Conservation (phyloP, 1,139 yeast genomes). For the Taphrina flavorubra region DNA sequence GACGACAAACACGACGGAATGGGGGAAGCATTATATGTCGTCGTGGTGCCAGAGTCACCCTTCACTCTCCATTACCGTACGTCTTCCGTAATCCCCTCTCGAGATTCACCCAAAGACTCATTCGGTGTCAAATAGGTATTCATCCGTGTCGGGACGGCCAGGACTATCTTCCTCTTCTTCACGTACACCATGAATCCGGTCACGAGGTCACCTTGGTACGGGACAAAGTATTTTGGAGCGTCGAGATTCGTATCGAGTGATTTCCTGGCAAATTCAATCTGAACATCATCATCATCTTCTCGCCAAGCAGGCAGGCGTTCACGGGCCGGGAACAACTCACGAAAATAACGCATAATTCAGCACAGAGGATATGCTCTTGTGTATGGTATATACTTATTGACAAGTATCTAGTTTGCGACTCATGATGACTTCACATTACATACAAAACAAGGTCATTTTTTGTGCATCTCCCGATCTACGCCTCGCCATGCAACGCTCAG, state of each 20-base stretch:
- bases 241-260: not conserved
- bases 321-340: too few relatives aligned
- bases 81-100: not conserved
- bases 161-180: too few relatives aligned
- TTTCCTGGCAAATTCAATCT: not conserved
- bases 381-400: not conserved
- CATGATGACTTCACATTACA: too few relatives aligned
- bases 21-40: not conserved
- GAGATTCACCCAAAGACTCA: not conserved
- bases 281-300: too few relatives aligned
- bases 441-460: too few relatives aligned
- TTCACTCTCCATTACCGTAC: slow-evolving; percentile 4
- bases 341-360: too few relatives aligned
- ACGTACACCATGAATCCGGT: not conserved
- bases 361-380: too few relatives aligned
- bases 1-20: not conserved
- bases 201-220: not conserved
- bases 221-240: not conserved
- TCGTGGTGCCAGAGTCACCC: not conserved
- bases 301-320: too few relatives aligned
- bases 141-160: not conserved
- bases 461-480: not conserved
- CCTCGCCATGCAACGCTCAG: slow-evolving; percentile 5
- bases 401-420: not conserved
- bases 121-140: not conserved